phyloP scores from a whole-genome alignment of 495 filamentous ascomycete genomes.

The Penicillium alfredii region DNA sequence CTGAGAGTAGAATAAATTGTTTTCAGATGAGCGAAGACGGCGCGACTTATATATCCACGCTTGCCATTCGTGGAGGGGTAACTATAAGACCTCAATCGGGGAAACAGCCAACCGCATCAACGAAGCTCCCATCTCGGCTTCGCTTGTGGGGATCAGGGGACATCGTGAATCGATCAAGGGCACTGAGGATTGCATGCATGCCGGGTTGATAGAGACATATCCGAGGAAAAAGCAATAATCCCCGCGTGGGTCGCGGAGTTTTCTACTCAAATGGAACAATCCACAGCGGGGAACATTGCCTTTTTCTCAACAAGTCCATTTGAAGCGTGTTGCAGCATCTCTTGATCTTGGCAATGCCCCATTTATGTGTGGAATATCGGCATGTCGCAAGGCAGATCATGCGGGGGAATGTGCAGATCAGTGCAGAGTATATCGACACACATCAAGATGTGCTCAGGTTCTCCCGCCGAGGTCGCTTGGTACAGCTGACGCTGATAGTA shows the following conservation, averaged over 20 bases:
- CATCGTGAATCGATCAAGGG: too few relatives aligned
- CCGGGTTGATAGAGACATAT: neutral
- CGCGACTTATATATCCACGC: slow-evolving; percentile 3
- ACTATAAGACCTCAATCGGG: neutral
- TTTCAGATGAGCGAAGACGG: neutral
- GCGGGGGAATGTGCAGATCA: too few relatives aligned
- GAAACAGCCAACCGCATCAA: slow-evolving; percentile 13
- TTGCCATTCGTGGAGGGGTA: slow-evolving; percentile 8
- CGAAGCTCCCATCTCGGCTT: slow-evolving; percentile 5
- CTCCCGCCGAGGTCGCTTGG: too few relatives aligned
- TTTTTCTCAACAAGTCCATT: too few relatives aligned
- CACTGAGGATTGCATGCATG: slow-evolving; percentile 7
- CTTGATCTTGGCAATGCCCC: too few relatives aligned
- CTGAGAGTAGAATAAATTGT: neutral
- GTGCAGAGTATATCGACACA: too few relatives aligned
- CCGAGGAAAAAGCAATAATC: slow-evolving; percentile 12
- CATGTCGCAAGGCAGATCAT: too few relatives aligned
- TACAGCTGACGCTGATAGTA: too few relatives aligned
- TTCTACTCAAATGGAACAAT: neutral
- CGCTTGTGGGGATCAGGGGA: slow-evolving; percentile 1
- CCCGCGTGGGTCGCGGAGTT: slow-evolving; percentile 7
- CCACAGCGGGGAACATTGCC: slow-evolving; percentile 9
- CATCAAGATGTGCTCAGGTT: too few relatives aligned
- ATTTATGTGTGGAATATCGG: too few relatives aligned
- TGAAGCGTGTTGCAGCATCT: too few relatives aligned